Percentiles rank a stretch among this genome's conserved stretches.
Conservation (phyloP, 139 green algal species). For the Auxenochlorella pyrenoidosa region DNA sequence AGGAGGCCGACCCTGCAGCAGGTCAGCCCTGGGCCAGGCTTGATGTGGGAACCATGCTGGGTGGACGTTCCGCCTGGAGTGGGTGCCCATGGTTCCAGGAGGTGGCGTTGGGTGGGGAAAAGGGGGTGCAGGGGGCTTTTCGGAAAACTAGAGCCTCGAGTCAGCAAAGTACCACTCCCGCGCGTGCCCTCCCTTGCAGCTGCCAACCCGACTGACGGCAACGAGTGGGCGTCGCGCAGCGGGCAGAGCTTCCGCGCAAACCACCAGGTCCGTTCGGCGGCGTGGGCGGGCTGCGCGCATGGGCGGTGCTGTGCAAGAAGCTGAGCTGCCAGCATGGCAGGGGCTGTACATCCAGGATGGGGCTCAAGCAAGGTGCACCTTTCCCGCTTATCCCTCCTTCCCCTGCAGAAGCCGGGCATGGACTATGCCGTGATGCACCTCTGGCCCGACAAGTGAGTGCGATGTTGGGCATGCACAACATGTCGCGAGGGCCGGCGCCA, state of each 20-base stretch:
- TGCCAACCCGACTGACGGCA: not conserved
- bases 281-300: too few species aligned
- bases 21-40: not conserved
- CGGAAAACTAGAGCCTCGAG: too few species aligned
- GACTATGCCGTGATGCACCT: constrained; percentile 46
- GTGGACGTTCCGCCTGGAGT: not conserved
- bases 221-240: constrained; percentile 16
- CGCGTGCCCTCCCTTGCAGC: not conserved
- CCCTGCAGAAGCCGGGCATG: constrained; percentile 11
- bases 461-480: too few species aligned
- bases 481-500: not conserved
- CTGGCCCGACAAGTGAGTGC: constrained; percentile 42
- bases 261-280: constrained; percentile 29
- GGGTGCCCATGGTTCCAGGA: too few species aligned
- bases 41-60: too few species aligned
- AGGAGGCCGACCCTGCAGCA: not conserved
- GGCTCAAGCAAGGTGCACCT: too few species aligned
- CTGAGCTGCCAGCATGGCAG: too few species aligned
- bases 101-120: too few species aligned
- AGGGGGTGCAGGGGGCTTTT: too few species aligned
- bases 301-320: too few species aligned
- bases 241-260: constrained; percentile 49
- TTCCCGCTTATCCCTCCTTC: not conserved
- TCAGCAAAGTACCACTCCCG: too few species aligned
- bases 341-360: too few species aligned